phyloP scores from a whole-genome alignment of 306 rosid species.

The Cyamopsis tetragonoloba region DNA sequence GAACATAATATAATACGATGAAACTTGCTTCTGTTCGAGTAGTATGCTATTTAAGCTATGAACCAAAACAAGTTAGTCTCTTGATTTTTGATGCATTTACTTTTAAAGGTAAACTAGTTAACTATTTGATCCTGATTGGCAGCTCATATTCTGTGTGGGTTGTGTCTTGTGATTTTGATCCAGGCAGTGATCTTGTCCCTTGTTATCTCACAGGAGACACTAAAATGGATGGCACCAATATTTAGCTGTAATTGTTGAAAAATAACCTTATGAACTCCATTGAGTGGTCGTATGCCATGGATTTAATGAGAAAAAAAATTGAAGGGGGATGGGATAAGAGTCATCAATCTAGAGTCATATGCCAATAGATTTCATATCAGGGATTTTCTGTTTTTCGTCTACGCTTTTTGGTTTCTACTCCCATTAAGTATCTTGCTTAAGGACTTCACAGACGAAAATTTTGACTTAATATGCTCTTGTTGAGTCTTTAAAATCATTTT shows the following conservation, averaged over 20 bases:
- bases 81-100: not conserved
- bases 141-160: not conserved
- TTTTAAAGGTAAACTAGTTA: not conserved
- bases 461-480: slow-evolving; percentile 5
- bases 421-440: not conserved
- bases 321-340: not conserved
- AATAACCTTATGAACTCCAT: not conserved
- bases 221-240: not conserved
- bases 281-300: not conserved
- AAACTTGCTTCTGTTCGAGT: not conserved
- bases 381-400: not conserved
- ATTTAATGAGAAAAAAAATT: slow-evolving; percentile 14
- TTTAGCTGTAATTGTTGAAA: not conserved
- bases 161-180: not conserved
- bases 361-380: not conserved
- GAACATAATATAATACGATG: slow-evolving; percentile 1
- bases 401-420: not conserved
- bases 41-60: not conserved
- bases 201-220: not conserved
- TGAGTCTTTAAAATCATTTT: not conserved
- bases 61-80: not conserved
- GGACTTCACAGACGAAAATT: not conserved
- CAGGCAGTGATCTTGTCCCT: not conserved
- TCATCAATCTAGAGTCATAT: not conserved
- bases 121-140: not conserved